Percentiles rank a stretch among this genome's conserved stretches.
Conservation (phyloP, 352 stramenopile genomes). For the Phytophthora sojae region DNA sequence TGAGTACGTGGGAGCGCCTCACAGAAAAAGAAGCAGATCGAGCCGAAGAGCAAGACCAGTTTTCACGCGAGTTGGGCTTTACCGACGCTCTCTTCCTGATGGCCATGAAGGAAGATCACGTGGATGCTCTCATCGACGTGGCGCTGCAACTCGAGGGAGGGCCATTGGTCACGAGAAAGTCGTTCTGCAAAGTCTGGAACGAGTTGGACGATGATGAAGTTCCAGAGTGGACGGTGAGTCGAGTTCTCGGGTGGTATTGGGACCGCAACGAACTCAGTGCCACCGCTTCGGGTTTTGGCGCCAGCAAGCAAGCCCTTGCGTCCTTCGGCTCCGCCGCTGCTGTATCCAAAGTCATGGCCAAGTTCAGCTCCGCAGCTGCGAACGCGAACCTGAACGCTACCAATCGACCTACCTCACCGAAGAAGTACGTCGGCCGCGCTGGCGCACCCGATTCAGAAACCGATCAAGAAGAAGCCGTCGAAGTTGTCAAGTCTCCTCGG, state of each 20-base stretch:
- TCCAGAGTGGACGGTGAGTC: conserved; percentile 44
- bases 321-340: conserved; percentile 32
- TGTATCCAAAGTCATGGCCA: conserved; percentile 38
- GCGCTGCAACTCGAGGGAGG: conserved; percentile 52
- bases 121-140: conserved; percentile 67
- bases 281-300: conserved; percentile 26
- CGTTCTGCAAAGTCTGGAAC: conserved; percentile 58
- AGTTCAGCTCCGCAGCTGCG: conserved; percentile 27
- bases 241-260: conserved; percentile 72
- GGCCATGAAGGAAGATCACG: conserved; percentile 63
- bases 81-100: conserved; percentile 62
- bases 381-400: conserved; percentile 8
- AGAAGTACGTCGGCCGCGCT: conserved; percentile 27
- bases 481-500: conserved; percentile 49
- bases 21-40: conserved; percentile 63
- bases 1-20: conserved; percentile 73
- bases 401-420: conserved; percentile 20
- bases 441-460: conserved; percentile 18
- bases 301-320: conserved; percentile 27
- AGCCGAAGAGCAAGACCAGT: conserved; percentile 53
- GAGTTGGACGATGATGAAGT: conserved; percentile 49
- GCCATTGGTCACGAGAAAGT: conserved; percentile 41
- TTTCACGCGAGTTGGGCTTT: conserved; percentile 46
- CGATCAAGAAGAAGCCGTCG: conserved; percentile 43
- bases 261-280: conserved; percentile 31